Percentiles rank a stretch among this genome's conserved stretches.
Evolutionary conservation across 2,329 filamentous ascomycete species (phyloP).

Genomic region (Phialocephala subalpina): DNA sequence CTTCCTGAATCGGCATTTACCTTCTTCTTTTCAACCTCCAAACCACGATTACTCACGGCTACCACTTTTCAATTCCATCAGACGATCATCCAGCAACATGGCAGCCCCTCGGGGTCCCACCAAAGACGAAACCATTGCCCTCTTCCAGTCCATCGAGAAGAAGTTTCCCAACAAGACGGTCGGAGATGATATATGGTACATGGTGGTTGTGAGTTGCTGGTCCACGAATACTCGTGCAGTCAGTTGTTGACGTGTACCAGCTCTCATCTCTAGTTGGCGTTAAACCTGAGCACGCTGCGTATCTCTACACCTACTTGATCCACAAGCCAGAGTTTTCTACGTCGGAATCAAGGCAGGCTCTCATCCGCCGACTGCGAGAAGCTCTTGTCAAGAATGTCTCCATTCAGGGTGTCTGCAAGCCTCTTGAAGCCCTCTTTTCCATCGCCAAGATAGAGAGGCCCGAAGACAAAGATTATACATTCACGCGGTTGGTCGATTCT

Average conservation of each 20-base stretch:
- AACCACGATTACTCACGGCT: too few species aligned
- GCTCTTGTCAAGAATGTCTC: slow-evolving; percentile 64
- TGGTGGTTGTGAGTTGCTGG: slow-evolving; percentile 47
- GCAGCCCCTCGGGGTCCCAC: slow-evolving; percentile 43
- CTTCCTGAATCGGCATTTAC: background rate
- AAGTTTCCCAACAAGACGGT: slow-evolving; percentile 51
- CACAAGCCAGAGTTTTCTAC: slow-evolving; percentile 54
- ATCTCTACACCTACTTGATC: slow-evolving; percentile 64
- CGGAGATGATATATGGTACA: slow-evolving; percentile 55
- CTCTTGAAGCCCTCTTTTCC: slow-evolving; percentile 54
- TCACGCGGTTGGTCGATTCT: slow-evolving; percentile 33
- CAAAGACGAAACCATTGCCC: slow-evolving; percentile 46
- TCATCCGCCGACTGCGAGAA: slow-evolving; percentile 63
- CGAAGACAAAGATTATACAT: slow-evolving; percentile 63
- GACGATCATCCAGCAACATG: slow-evolving; percentile 22
- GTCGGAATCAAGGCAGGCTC: slow-evolving; percentile 45
- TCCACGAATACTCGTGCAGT: background rate
- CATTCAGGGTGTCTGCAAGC: slow-evolving; percentile 69
- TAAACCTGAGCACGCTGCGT: slow-evolving; percentile 58
- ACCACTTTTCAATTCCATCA: background rate
- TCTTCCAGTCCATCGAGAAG: slow-evolving; percentile 52
- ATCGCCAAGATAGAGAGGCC: slow-evolving; percentile 37
- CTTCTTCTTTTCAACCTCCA: background rate
- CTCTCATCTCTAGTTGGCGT: slow-evolving; percentile 50
- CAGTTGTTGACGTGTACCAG: slow-evolving; percentile 43